Percentiles rank a stretch among this genome's conserved stretches.
Conservation (phyloP, 2,329 filamentous ascomycete species). For the Nothophaeocryptopus gaeumannii region DNA sequence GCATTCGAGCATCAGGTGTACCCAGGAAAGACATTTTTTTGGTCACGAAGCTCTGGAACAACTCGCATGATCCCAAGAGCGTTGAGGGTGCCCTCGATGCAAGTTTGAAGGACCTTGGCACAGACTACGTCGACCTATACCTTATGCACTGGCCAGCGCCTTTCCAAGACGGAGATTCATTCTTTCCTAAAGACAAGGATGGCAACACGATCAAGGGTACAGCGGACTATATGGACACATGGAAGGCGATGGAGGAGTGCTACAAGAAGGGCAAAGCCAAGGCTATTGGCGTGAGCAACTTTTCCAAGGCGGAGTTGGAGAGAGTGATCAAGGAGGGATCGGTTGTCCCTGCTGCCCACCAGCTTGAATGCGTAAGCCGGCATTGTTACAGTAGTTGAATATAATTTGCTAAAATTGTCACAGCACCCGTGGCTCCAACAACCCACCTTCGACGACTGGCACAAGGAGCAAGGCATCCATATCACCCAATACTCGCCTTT, state of each 20-base stretch:
- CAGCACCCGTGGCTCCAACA: slow-evolving; percentile 54
- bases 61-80: slow-evolving; percentile 59
- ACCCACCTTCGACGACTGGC: slow-evolving; percentile 47
- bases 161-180: slow-evolving; percentile 49
- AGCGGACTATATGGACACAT: slow-evolving; percentile 53
- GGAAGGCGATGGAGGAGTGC: slow-evolving; percentile 43
- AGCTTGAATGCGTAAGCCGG: slow-evolving; percentile 46
- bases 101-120: slow-evolving; percentile 60
- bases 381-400: no score
- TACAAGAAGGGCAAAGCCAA: slow-evolving; percentile 40
- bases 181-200: slow-evolving; percentile 48
- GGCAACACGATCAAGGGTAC: slow-evolving; percentile 38
- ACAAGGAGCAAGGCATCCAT: slow-evolving; percentile 51
- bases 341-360: slow-evolving; percentile 37
- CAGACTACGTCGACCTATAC: slow-evolving; percentile 68
- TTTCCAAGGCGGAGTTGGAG: slow-evolving; percentile 49
- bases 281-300: slow-evolving; percentile 56
- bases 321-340: slow-evolving; percentile 43
- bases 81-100: slow-evolving; percentile 59
- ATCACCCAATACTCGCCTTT: slow-evolving; percentile 56
- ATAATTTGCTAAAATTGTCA: no score
- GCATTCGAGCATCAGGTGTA: slow-evolving; percentile 61
- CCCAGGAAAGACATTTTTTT: slow-evolving; percentile 65
- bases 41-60: slow-evolving; percentile 57
- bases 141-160: slow-evolving; percentile 65